Evolutionary conservation across 2,329 filamentous ascomycete species (phyloP).

Genomic region (Fusarium subglutinans): DNA sequence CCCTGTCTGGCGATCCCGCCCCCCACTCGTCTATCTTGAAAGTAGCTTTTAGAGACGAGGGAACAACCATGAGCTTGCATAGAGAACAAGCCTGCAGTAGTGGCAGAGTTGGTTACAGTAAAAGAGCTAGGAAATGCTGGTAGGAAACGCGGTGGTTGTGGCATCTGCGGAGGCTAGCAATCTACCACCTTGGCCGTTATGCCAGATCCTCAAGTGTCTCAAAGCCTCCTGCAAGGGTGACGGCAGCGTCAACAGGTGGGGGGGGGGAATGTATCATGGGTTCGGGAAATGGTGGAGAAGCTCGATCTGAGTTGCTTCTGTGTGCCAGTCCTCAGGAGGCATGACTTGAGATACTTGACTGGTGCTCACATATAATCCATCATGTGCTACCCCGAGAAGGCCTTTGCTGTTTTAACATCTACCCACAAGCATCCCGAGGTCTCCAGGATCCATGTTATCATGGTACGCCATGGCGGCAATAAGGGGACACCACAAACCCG

Average conservation of each 20-base stretch:
- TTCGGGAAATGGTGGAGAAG: constrained; percentile 42
- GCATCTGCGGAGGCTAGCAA: constrained; percentile 32
- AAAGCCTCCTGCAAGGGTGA: constrained; percentile 43
- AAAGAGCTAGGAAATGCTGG: constrained; percentile 16
- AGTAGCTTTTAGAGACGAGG: constrained; percentile 28
- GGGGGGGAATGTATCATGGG: constrained; percentile 33
- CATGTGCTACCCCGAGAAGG: constrained; percentile 24
- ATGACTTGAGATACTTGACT: constrained; percentile 27
- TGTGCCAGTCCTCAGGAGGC: constrained; percentile 21
- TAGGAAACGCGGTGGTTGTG: constrained; percentile 17
- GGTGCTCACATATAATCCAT: constrained; percentile 24
- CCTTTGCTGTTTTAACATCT: constrained; percentile 18
- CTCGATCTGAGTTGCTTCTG: constrained; percentile 27
- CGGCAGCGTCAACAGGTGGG: constrained; percentile 37
- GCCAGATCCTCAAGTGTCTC: constrained; percentile 44
- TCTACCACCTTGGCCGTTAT: constrained; percentile 42
- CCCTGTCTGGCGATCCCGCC: constrained; percentile 39
- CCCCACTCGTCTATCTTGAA: constrained; percentile 40
- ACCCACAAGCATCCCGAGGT: constrained; percentile 23
- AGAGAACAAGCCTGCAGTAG: constrained; percentile 26
- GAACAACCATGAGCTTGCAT: constrained; percentile 20
- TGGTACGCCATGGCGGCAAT: constrained; percentile 22
- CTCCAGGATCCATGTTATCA: constrained; percentile 27
- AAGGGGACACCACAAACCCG: constrained; percentile 17
- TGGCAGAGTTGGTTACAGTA: constrained; percentile 26